Evolutionary conservation across 169 alveolate genomes (phyloP).

Genomic region (Eimeria sp.): DNA sequence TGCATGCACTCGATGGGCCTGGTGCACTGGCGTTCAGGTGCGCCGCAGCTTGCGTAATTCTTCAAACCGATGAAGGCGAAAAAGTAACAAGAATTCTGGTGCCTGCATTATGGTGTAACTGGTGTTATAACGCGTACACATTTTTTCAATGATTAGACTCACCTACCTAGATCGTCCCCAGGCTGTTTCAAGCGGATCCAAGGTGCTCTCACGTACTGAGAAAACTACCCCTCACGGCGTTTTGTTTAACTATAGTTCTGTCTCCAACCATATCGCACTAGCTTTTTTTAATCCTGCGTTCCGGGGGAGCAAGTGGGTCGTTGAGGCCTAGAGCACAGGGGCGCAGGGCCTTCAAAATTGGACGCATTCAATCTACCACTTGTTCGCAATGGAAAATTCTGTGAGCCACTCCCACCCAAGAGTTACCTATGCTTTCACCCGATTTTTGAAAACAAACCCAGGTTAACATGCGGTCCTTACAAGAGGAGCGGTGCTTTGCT

Average conservation of each 20-base stretch:
- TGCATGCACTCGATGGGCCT: slow-evolving; percentile 1
- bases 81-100: neutral
- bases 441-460: neutral
- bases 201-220: neutral
- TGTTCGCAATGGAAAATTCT: neutral
- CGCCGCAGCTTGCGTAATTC: neutral
- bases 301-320: neutral
- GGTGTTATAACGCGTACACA: neutral
- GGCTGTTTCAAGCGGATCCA: neutral
- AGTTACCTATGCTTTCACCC: neutral
- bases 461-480: no score
- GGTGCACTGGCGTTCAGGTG: slow-evolving; percentile 8
- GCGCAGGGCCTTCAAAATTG: neutral
- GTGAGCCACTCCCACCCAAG: neutral
- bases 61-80: neutral
- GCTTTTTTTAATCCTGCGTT: neutral
- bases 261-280: neutral
- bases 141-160: neutral
- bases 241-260: neutral
- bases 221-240: neutral
- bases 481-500: neutral
- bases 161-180: neutral
- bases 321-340: neutral
- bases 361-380: neutral
- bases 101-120: neutral